Percentiles rank a stretch among this genome's conserved stretches.
Conservation (phyloP, 768 basidiomycete genomes). For the Agrocybe praecox region DNA sequence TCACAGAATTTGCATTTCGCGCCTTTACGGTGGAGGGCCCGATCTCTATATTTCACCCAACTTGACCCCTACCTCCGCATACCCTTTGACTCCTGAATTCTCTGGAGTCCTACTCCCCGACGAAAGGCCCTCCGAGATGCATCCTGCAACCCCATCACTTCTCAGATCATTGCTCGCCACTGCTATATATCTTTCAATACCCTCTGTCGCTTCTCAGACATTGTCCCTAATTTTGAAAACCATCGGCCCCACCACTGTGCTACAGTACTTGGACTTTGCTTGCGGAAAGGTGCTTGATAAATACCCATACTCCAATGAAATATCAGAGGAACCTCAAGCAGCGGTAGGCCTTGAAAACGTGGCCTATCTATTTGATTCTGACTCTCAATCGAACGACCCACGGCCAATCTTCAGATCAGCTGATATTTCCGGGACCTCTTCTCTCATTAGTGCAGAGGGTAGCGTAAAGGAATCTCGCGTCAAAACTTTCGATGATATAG, state of each 20-base stretch:
- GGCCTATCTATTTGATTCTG: conserved; percentile 50
- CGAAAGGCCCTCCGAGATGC: conserved; percentile 52
- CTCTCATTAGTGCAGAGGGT: conserved; percentile 7
- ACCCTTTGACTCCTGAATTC: conserved; percentile 77
- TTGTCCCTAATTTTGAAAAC: conserved; percentile 72
- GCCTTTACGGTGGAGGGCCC: conserved; percentile 88
- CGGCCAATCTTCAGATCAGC: conserved; percentile 11
- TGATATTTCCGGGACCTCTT: conserved; percentile 5
- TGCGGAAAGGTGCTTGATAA: conserved; percentile 66
- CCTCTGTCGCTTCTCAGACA: conserved; percentile 73
- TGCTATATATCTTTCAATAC: conserved; percentile 83
- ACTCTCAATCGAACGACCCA: conserved; percentile 20
- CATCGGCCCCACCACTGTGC: conserved; percentile 76
- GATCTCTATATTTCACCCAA: conserved; percentile 65
- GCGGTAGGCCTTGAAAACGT: conserved; percentile 74
- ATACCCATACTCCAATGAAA: conserved; percentile 26
- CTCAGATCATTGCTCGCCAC: conserved; percentile 88
- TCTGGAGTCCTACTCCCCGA: conserved; percentile 30
- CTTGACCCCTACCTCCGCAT: conserved; percentile 61
- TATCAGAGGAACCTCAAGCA: conserved; percentile 49
- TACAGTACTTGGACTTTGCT: conserved; percentile 81
- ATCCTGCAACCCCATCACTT: conserved; percentile 79
- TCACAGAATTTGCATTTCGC: conserved; percentile 77
- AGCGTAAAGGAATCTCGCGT: neutral
- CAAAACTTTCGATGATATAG: conserved; percentile 12